phyloP scores from a whole-genome alignment of 2,329 filamentous ascomycete species.

The Penicillium aurantiogriseum region DNA sequence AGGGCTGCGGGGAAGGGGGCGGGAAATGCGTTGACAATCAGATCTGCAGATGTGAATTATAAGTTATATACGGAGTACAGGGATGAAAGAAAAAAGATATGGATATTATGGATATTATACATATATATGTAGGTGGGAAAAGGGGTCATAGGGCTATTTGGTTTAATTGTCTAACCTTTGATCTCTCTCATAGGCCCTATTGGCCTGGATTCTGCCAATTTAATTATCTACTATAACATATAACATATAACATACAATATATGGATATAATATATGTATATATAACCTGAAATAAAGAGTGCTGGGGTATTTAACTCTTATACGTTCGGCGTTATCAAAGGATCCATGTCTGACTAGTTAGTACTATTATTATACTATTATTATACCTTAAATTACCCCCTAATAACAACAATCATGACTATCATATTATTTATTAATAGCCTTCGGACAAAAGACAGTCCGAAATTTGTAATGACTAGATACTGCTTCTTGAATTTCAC shows the following conservation, averaged over 20 bases:
- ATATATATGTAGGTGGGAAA: not conserved
- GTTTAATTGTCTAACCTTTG: not conserved
- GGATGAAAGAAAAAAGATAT: not conserved
- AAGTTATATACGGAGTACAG: not conserved
- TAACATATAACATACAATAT: not conserved
- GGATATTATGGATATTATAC: not conserved
- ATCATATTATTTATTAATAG: not conserved
- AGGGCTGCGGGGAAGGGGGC: slow-evolving; percentile 20
- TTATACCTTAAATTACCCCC: not conserved
- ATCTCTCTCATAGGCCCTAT: not conserved
- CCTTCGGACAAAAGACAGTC: not conserved
- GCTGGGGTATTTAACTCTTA: not conserved
- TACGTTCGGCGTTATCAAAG: too few species aligned
- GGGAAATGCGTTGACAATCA: slow-evolving; percentile 5
- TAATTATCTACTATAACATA: not conserved
- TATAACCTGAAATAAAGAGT: too few species aligned
- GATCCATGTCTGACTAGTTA: too few species aligned
- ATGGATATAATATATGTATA: not conserved
- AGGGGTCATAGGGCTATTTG: not conserved
- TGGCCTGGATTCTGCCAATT: not conserved
- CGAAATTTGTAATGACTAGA: not conserved
- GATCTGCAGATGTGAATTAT: slow-evolving; percentile 5
- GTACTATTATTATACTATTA: not conserved
- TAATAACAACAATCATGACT: not conserved
- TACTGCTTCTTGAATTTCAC: not conserved